A percentile compares a stretch with the other conserved stretches of the same genome.
These are phyloP conservation scores for Chytriomyces sp. DNA, from an alignment of 192 early-diverging fungal genomes.

Conservation along the genomic window DNA sequence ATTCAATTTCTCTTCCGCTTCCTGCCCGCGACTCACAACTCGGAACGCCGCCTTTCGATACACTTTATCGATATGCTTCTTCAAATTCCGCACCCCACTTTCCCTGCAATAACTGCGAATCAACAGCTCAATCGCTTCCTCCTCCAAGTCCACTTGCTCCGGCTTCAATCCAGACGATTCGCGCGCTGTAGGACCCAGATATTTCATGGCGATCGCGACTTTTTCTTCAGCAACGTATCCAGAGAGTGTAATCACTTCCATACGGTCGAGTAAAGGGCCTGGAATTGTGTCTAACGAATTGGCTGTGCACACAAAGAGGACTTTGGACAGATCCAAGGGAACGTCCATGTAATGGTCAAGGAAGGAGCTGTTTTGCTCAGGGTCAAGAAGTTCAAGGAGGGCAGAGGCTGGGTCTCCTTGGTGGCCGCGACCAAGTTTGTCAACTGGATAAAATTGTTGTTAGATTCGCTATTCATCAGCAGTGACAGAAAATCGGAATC, in stretches of 20 bases:
- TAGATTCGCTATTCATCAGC: neutral
- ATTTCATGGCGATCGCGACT: slow-evolving; percentile 91
- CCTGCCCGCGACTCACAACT: slow-evolving; percentile 68
- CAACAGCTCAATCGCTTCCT: slow-evolving; percentile 80
- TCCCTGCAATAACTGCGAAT: slow-evolving; percentile 95
- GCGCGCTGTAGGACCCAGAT: slow-evolving; percentile 85
- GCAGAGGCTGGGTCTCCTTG: slow-evolving; percentile 98
- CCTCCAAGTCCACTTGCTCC: slow-evolving; percentile 39
- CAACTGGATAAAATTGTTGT: slow-evolving; percentile 69
- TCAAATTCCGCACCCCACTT: slow-evolving; percentile 95
- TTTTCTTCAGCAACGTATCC: slow-evolving; percentile 70
- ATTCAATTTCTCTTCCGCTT: slow-evolving; percentile 31
- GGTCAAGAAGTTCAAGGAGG: slow-evolving; percentile 93
- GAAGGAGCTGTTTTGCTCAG: slow-evolving; percentile 97
- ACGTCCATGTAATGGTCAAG: slow-evolving; percentile 99
- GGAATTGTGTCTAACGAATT: slow-evolving; percentile 98
- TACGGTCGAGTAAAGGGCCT: slow-evolving; percentile 95
- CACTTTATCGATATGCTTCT: slow-evolving; percentile 99
- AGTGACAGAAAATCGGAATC: neutral
- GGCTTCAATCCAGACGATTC: slow-evolving; percentile 78
- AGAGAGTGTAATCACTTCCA: slow-evolving; percentile 96
- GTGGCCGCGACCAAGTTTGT: slow-evolving; percentile 96
- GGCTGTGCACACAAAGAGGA: slow-evolving; percentile 98
- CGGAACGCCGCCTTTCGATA: slow-evolving; percentile 95
- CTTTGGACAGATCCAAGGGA: slow-evolving; percentile 95